A percentile compares a stretch with the other conserved stretches of the same genome.
These are phyloP conservation scores for Esteya vermicola DNA, from an alignment of 2,329 filamentous ascomycete genomes.

Conservation along the genomic window DNA sequence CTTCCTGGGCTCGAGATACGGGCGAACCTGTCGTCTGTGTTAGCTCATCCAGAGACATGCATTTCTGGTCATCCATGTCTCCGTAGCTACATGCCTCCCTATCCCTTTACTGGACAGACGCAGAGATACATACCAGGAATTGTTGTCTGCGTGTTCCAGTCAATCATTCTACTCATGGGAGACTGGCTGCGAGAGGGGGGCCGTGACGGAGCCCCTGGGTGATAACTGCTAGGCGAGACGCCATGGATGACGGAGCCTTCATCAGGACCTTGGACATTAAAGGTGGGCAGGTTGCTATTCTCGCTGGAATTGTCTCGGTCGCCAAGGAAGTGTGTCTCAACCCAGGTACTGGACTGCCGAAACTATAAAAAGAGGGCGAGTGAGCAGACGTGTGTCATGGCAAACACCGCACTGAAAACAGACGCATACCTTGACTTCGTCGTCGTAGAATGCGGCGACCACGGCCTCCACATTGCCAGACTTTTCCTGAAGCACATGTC, in stretches of 20 bases:
- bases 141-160: slow-evolving; percentile 27
- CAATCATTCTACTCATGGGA: slow-evolving; percentile 36
- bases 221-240: slow-evolving; percentile 26
- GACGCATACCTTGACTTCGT: slow-evolving; percentile 26
- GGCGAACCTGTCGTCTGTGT: too few species aligned
- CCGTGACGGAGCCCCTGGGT: slow-evolving; percentile 36
- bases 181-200: slow-evolving; percentile 49
- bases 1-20: slow-evolving; percentile 30
- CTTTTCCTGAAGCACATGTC: slow-evolving; percentile 22
- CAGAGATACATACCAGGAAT: not conserved
- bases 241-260: slow-evolving; percentile 28
- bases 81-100: too few species aligned
- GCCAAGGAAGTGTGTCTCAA: slow-evolving; percentile 36
- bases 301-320: slow-evolving; percentile 31
- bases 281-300: slow-evolving; percentile 23
- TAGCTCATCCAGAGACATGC: too few species aligned
- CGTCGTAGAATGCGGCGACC: slow-evolving; percentile 37
- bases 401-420: too few species aligned
- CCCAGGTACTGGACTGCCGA: slow-evolving; percentile 36
- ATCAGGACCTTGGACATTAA: slow-evolving; percentile 40
- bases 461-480: slow-evolving; percentile 33
- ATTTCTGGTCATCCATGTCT: too few species aligned
- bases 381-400: not conserved
- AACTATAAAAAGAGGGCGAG: slow-evolving; percentile 21
- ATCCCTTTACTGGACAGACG: not conserved